Evolutionary conservation across 345 rosid species (phyloP).

Genomic region (Lepidium sativum): DNA sequence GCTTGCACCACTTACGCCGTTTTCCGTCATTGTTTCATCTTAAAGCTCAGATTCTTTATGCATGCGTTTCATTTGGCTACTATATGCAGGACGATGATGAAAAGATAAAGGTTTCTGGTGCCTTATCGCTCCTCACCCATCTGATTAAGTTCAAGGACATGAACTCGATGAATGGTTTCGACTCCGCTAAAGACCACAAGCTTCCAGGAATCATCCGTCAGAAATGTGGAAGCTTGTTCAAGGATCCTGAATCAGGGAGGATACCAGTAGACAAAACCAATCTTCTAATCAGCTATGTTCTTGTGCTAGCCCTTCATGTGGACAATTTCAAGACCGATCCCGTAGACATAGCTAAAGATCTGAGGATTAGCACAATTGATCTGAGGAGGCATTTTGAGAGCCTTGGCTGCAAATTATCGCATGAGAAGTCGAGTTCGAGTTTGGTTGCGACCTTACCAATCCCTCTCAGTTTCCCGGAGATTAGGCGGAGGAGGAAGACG

Average conservation of each 20-base stretch:
- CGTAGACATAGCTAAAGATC: constrained; percentile 64
- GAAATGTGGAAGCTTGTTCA: constrained; percentile 45
- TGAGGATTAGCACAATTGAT: constrained; percentile 36
- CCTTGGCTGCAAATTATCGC: constrained; percentile 63
- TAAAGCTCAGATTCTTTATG: background rate
- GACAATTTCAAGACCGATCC: constrained; percentile 60
- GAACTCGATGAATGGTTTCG: constrained; percentile 39
- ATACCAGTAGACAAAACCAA: constrained; percentile 41
- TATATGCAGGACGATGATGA: constrained; percentile 46
- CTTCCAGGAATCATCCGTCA: constrained; percentile 47
- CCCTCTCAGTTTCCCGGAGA: constrained; percentile 58
- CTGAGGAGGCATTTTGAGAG: constrained; percentile 49
- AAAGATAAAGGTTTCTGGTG: constrained; percentile 33
- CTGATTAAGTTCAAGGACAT: constrained; percentile 73
- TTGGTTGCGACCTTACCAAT: constrained; percentile 41
- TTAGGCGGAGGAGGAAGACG: constrained; percentile 21
- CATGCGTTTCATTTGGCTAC: background rate
- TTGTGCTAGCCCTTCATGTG: constrained; percentile 68
- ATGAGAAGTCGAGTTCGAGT: constrained; percentile 14
- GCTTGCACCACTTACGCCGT: background rate
- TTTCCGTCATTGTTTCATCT: background rate
- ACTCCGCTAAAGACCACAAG: constrained; percentile 51
- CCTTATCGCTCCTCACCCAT: constrained; percentile 56
- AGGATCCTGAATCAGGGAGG: constrained; percentile 30
- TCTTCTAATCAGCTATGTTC: constrained; percentile 68